phyloP scores from a whole-genome alignment of 306 rosid species.

The Dalbergia oliveri region DNA sequence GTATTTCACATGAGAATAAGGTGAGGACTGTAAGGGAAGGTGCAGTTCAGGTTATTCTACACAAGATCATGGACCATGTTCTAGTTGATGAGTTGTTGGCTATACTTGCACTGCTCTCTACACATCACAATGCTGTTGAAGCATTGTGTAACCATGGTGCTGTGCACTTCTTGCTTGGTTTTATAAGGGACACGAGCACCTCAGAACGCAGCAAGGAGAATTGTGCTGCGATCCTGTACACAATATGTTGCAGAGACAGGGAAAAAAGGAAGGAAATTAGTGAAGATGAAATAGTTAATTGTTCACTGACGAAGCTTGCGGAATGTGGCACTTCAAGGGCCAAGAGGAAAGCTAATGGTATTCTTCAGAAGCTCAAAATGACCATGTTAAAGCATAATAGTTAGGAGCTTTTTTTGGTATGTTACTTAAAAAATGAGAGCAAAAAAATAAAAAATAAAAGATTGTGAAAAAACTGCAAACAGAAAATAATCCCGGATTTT shows the following conservation, averaged over 20 bases:
- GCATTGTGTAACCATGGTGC: slow-evolving; percentile 52
- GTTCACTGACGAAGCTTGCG: slow-evolving; percentile 53
- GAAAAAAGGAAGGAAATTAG: slow-evolving; percentile 50
- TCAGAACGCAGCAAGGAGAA: slow-evolving; percentile 58
- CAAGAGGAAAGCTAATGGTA: slow-evolving; percentile 58
- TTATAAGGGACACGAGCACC: slow-evolving; percentile 41
- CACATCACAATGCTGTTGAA: slow-evolving; percentile 51
- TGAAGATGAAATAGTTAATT: slow-evolving; percentile 50
- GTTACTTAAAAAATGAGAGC: background rate
- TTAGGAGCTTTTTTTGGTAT: background rate
- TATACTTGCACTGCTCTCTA: slow-evolving; percentile 56
- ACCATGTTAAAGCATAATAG: background rate
- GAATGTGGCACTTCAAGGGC: slow-evolving; percentile 59
- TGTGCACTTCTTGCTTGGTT: slow-evolving; percentile 51
- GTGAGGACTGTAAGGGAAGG: slow-evolving; percentile 55
- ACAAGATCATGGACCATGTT: slow-evolving; percentile 47
- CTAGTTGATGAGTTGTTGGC: slow-evolving; percentile 56
- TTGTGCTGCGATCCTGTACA: slow-evolving; percentile 43
- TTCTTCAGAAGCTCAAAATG: slow-evolving; percentile 52
- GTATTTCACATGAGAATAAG: slow-evolving; percentile 52
- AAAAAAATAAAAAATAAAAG: no score
- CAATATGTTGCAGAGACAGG: slow-evolving; percentile 39
- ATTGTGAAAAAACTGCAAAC: background rate
- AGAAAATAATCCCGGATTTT: background rate
- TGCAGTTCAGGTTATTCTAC: slow-evolving; percentile 52